Evolutionary conservation across 2,329 filamentous ascomycete species (phyloP).

Genomic region (Colletotrichum abscissum): DNA sequence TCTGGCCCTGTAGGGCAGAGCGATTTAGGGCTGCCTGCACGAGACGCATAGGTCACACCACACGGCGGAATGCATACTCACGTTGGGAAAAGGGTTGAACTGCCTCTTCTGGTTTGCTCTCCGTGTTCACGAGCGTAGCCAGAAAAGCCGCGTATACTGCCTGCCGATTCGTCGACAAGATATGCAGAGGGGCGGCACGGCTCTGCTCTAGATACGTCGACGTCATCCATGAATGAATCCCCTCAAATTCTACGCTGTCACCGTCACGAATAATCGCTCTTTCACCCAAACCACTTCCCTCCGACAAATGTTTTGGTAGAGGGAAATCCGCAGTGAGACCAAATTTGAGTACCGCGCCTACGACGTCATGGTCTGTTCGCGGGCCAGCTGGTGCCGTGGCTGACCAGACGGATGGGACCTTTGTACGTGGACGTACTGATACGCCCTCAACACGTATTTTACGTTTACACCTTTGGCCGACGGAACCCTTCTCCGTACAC

Average conservation of each 20-base stretch:
- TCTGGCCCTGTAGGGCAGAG: background rate
- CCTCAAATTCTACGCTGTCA: background rate
- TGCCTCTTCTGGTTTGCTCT: conserved; percentile 11
- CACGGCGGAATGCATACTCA: conserved; percentile 20
- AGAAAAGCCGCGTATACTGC: background rate
- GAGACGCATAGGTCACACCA: conserved; percentile 18
- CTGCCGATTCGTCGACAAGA: conserved; percentile 13
- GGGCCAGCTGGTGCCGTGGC: background rate
- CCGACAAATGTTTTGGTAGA: background rate
- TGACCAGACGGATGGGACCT: background rate
- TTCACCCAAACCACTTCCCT: background rate
- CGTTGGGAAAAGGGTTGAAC: background rate
- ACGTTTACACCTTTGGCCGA: conserved; percentile 11
- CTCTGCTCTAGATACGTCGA: background rate
- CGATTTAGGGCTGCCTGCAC: conserved; percentile 26
- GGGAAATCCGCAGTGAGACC: background rate
- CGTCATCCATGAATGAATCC: conserved; percentile 6
- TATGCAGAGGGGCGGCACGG: conserved; percentile 19
- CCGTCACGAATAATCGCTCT: background rate
- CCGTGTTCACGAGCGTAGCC: background rate
- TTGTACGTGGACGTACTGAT: background rate
- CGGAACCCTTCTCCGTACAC: background rate
- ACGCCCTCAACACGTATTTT: background rate
- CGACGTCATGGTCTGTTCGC: conserved; percentile 6
- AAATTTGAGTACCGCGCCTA: background rate